Base-by-base conservation (phyloP, 2,329 filamentous ascomycete species). In the Ampelomyces quisqualis region DNA sequence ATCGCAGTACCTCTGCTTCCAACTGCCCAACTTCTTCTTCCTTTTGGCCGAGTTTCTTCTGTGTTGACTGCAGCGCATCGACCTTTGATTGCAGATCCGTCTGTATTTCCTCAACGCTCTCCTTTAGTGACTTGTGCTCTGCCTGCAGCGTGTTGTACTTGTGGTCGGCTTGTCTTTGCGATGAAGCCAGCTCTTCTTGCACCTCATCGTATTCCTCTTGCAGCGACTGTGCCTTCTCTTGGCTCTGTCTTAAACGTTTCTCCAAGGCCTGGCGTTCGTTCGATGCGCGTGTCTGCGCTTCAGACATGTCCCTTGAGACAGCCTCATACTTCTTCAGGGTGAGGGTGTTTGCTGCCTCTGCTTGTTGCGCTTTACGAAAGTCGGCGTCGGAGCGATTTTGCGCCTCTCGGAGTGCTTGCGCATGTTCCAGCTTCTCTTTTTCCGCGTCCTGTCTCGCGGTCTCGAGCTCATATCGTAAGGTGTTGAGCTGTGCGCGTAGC, bases 361-460 rank as follows among this genome's bases (percentile, higher is more conserved):
- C 77, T 35, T 77, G 76, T 67, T 81, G 77, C 21, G 78, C 76
- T 50, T 78, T 79, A 58, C 88, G 85, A 60, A 87, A 90, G 60
- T 95, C 90, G 7, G 88, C 84, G 58, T 96, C 90, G n/a, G 88
- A 86, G 49, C 85, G 86, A 33, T 84, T 77, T 52, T 88, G 84
- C 2, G 85, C 77, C 40, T 95, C 89, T 47, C 91, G 82, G 15
- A 95, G 69, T 58, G 95, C 91, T 57, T 88, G 86, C 51, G 89
- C 85, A 55, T 93, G 86, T 47, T 88, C 84, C 11, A 95, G 76
- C 7, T 82, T 77, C 33, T 83, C 75, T 57, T 96, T 79, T 43
- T 95, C 89, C 55, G 87, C 85, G 61, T 97, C 91, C 55, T 95
- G 88, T 58, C 91, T 90, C 38, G 88, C 74, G 13, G 87, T 91